Percentiles rank a stretch among this genome's conserved stretches.
phyloP scores from a whole-genome alignment of 768 basidiomycete species.

The Pilatotrama ljubarskyi region DNA sequence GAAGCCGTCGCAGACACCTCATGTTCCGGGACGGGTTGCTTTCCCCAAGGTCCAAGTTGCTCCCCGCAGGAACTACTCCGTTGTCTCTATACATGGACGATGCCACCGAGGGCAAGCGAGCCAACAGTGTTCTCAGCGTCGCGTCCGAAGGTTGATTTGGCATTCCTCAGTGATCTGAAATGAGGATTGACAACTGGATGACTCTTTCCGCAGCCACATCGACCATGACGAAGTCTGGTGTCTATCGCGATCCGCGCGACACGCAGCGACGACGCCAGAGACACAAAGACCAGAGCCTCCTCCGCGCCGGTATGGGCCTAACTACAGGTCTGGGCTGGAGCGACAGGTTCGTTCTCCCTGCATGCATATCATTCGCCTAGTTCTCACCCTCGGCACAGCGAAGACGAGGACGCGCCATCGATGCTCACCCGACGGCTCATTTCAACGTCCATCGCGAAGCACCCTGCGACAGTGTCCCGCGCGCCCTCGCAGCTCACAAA shows the following conservation, averaged over 20 bases:
- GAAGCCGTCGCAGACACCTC: conserved; percentile 32
- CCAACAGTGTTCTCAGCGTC: conserved; percentile 31
- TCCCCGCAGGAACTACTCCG: conserved; percentile 30
- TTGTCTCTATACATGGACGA: conserved; percentile 16
- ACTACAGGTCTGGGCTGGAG: conserved; percentile 46
- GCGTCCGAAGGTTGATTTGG: conserved; percentile 28
- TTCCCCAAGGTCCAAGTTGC: conserved; percentile 41
- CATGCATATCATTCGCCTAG: neutral
- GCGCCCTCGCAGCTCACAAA: conserved; percentile 12
- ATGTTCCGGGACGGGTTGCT: conserved; percentile 43
- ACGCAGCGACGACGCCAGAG: conserved; percentile 35
- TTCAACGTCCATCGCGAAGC: conserved; percentile 29
- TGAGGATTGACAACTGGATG: neutral
- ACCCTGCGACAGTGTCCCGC: conserved; percentile 16
- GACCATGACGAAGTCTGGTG: conserved; percentile 33
- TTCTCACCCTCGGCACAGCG: conserved; percentile 25
- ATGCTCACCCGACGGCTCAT: conserved; percentile 40
- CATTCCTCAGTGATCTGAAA: neutral
- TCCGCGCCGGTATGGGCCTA: conserved; percentile 41
- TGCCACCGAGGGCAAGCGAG: conserved; percentile 2
- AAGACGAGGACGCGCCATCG: conserved; percentile 44
- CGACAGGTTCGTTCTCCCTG: conserved; percentile 32
- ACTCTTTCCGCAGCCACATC: conserved; percentile 17
- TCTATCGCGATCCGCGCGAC: conserved; percentile 38
- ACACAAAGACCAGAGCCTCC: conserved; percentile 38